Evolutionary conservation across 192 early-diverging fungal genomes (phyloP).

Genomic region (Podila clonocystis): DNA sequence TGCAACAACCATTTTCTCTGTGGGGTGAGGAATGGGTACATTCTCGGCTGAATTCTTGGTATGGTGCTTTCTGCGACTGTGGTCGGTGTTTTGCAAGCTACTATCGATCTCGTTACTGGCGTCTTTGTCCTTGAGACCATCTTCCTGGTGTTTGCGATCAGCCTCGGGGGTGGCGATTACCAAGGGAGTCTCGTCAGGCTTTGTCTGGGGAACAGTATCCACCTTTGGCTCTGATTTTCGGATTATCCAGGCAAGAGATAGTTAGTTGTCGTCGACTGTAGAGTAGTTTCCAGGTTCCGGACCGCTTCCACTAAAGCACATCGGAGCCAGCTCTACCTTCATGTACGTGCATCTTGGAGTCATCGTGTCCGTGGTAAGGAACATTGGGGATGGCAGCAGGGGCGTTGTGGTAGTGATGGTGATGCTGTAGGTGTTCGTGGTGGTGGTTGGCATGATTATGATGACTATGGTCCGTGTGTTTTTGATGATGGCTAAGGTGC

Average conservation of each 20-base stretch:
- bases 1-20: slow-evolving; percentile 37
- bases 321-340: neutral
- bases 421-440: neutral
- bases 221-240: too few relatives aligned
- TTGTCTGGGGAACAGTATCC: too few relatives aligned
- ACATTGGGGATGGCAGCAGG: slow-evolving; percentile 1
- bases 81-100: neutral
- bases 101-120: too few relatives aligned
- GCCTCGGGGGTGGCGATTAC: too few relatives aligned
- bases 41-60: neutral
- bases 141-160: neutral
- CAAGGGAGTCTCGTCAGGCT: too few relatives aligned
- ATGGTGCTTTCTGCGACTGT: neutral
- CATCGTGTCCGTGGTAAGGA: neutral
- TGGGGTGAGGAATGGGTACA: neutral
- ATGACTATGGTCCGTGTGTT: neutral
- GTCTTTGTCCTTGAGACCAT: neutral
- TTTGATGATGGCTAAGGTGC: neutral
- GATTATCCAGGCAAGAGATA: too few relatives aligned
- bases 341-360: neutral
- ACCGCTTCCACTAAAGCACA: too few relatives aligned
- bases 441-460: slow-evolving; percentile 1
- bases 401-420: neutral
- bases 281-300: too few relatives aligned
- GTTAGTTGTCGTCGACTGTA: too few relatives aligned